A percentile compares a stretch with the other conserved stretches of the same genome.
Evolutionary conservation across 768 basidiomycete species (phyloP).

Genomic region (Podaxis carcinomalis): DNA sequence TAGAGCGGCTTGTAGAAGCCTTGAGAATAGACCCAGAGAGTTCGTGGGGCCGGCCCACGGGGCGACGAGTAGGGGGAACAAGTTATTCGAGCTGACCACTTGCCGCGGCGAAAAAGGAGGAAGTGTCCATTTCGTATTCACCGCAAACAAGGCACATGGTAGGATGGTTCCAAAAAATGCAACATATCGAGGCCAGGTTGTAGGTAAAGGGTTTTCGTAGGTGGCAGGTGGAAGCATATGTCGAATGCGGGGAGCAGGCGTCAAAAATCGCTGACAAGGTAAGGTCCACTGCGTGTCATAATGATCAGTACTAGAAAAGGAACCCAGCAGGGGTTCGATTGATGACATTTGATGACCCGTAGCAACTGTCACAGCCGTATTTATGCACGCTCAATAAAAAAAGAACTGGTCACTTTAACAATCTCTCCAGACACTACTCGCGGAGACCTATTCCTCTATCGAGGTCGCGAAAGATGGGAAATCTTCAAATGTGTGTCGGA

Average conservation of each 20-base stretch:
- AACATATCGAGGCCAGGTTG: background rate
- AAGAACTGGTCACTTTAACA: too few species aligned
- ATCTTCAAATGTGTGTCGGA: too few species aligned
- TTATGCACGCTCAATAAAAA: too few species aligned
- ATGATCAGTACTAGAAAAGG: too few species aligned
- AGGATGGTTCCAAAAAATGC: slow-evolving; percentile 5
- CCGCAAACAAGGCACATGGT: slow-evolving; percentile 14
- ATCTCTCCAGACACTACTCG: too few species aligned
- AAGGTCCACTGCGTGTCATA: background rate
- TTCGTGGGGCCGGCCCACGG: slow-evolving; percentile 29
- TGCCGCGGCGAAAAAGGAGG: slow-evolving; percentile 32
- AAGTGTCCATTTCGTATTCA: slow-evolving; percentile 15
- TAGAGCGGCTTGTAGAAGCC: slow-evolving; percentile 20
- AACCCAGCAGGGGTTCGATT: too few species aligned
- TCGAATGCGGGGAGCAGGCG: background rate
- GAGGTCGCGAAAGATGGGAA: too few species aligned
- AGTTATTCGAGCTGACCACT: slow-evolving; percentile 28
- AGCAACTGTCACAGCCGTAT: too few species aligned
- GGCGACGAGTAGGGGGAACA: slow-evolving; percentile 27
- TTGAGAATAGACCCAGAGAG: slow-evolving; percentile 21
- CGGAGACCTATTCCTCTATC: too few species aligned
- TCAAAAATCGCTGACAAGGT: background rate
- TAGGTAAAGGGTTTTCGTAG: background rate
- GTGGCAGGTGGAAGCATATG: background rate
- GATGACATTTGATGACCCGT: too few species aligned